phyloP scores from a whole-genome alignment of 2,329 filamentous ascomycete species.

The Aspergillus oerlinghausenensis region DNA sequence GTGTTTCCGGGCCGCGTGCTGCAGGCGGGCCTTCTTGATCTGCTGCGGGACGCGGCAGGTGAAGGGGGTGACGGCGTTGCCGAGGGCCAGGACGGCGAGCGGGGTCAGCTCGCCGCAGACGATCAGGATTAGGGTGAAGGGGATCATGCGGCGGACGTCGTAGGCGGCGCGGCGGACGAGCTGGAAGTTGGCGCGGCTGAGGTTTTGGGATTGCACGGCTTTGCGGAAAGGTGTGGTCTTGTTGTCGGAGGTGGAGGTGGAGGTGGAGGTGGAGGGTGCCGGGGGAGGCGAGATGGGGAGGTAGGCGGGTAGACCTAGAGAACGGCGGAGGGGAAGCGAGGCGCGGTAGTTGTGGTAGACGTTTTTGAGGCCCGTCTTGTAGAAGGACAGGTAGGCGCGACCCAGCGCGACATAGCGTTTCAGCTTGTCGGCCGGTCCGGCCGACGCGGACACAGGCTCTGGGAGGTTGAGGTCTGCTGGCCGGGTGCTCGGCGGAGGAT shows the following conservation, averaged over 20 bases:
- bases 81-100: slow-evolving; percentile 67
- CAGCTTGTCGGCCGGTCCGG: slow-evolving; percentile 36
- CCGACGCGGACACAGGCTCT: slow-evolving; percentile 41
- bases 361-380: slow-evolving; percentile 76
- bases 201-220: slow-evolving; percentile 10
- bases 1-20: slow-evolving; percentile 45
- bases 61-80: slow-evolving; percentile 66
- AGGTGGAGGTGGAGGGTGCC: slow-evolving; percentile 5
- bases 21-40: slow-evolving; percentile 51
- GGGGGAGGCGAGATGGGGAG: slow-evolving; percentile 30
- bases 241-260: slow-evolving; percentile 1
- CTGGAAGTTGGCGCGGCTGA: slow-evolving; percentile 66
- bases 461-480: slow-evolving; percentile 67
- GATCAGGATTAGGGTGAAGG: slow-evolving; percentile 71
- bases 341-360: slow-evolving; percentile 61
- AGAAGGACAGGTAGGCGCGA: slow-evolving; percentile 76
- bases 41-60: slow-evolving; percentile 81
- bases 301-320: slow-evolving; percentile 27
- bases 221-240: slow-evolving; percentile 8
- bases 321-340: slow-evolving; percentile 28
- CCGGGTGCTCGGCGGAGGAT: slow-evolving; percentile 68
- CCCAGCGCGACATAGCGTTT: slow-evolving; percentile 50
- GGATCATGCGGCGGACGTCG: slow-evolving; percentile 71
- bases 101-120: slow-evolving; percentile 85
- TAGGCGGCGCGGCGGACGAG: slow-evolving; percentile 63